A percentile compares a stretch with the other conserved stretches of the same genome.
phyloP scores from a whole-genome alignment of 2,329 filamentous ascomycete species.

The Penicillium oxalicum region DNA sequence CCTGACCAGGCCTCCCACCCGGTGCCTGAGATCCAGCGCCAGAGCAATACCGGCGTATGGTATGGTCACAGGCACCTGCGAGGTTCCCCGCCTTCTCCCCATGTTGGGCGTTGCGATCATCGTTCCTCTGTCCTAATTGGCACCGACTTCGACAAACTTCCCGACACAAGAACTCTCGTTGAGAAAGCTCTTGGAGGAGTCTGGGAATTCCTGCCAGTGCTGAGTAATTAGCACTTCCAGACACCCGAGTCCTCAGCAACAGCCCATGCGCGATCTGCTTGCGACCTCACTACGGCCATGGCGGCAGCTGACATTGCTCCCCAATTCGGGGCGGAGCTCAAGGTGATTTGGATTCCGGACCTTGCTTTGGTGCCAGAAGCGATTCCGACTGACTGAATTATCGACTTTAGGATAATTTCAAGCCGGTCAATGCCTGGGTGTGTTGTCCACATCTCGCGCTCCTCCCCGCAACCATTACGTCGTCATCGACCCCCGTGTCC shows the following conservation, averaged over 20 bases:
- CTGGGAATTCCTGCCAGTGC: background rate
- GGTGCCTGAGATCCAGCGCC: no score
- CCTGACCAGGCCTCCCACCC: background rate
- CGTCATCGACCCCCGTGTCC: constrained; percentile 6
- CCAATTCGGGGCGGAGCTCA: constrained; percentile 88
- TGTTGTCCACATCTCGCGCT: constrained; percentile 20
- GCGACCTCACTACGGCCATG: constrained; percentile 48
- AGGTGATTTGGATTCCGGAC: constrained; percentile 52
- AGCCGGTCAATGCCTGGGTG: constrained; percentile 86
- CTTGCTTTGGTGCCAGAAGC: background rate
- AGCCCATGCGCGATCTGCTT: constrained; percentile 24
- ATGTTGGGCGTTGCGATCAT: constrained; percentile 15
- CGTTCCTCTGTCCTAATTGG: constrained; percentile 5
- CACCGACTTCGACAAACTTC: background rate
- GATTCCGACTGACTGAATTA: background rate
- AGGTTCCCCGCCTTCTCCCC: constrained; percentile 17
- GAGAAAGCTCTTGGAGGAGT: background rate
- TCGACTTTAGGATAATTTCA: constrained; percentile 79
- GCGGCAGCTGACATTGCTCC: constrained; percentile 75
- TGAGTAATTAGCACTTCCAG: background rate
- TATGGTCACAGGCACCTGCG: constrained; percentile 25
- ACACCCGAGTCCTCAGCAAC: constrained; percentile 1
- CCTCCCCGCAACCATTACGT: constrained; percentile 10
- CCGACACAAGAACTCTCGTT: no score
- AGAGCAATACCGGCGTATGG: constrained; percentile 12